A percentile compares a stretch with the other conserved stretches of the same genome.
phyloP scores from a whole-genome alignment of 2,329 filamentous ascomycete genomes.

The Calcarisporium arbuscula region DNA sequence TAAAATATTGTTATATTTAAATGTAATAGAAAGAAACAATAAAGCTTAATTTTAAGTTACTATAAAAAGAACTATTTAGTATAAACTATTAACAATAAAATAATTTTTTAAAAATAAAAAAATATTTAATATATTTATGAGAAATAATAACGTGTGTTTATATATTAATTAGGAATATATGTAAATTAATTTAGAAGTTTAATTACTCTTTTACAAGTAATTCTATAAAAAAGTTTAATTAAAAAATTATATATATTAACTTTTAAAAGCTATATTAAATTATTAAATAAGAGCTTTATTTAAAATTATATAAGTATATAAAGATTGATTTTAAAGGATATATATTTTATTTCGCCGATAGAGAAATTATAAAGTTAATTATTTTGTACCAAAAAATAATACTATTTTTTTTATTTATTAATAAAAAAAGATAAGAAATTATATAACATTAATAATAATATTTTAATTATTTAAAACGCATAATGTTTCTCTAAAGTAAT shows the following conservation, averaged over 20 bases:
- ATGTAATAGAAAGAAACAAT: too few species aligned
- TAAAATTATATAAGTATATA: background rate
- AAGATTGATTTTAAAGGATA: background rate
- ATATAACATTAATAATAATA: too few species aligned
- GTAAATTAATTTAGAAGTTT: background rate
- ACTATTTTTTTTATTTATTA: too few species aligned
- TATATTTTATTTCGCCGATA: background rate
- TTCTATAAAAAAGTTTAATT: too few species aligned
- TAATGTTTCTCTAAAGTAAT: too few species aligned
- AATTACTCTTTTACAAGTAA: too few species aligned
- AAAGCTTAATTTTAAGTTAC: too few species aligned
- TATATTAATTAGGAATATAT: background rate
- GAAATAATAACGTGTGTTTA: background rate
- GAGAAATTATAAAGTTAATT: too few species aligned
- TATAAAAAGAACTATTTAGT: too few species aligned
- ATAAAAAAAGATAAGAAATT: too few species aligned
- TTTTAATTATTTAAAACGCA: too few species aligned
- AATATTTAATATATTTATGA: background rate
- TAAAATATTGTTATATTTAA: background rate
- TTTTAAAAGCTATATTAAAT: background rate
- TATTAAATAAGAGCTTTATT: background rate
- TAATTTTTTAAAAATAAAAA: background rate
- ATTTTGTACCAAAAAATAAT: too few species aligned
- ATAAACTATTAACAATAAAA: background rate
- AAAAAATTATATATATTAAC: background rate